A percentile compares a stretch with the other conserved stretches of the same genome.
Conservation (phyloP, 768 basidiomycete species). For the Lentinula aciculospora region DNA sequence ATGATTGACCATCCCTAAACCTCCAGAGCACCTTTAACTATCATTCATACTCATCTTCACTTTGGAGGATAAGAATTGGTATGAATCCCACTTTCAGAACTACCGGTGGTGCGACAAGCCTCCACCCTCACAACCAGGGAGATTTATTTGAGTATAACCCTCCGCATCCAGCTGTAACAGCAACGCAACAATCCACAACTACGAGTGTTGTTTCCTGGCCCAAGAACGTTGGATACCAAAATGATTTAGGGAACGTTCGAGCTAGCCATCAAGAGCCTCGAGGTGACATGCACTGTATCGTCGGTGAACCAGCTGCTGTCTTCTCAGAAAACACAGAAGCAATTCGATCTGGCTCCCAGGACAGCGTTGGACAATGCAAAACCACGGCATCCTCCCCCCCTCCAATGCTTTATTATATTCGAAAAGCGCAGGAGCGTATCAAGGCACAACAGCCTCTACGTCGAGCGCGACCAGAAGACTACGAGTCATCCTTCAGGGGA, state of each 20-base stretch:
- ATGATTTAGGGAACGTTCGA: not conserved
- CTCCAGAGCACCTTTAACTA: not conserved
- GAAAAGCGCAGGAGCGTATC: not conserved
- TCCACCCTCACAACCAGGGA: not conserved
- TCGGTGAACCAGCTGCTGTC: no score
- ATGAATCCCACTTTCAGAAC: not conserved
- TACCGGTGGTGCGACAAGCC: not conserved
- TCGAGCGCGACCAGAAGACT: not conserved
- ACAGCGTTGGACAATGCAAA: not conserved
- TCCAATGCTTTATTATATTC: not conserved
- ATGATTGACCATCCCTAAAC: no score
- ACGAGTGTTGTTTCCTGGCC: not conserved
- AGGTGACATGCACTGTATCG: not conserved
- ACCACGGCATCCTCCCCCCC: not conserved
- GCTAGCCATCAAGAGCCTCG: not conserved
- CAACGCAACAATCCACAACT: not conserved
- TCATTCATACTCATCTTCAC: not conserved
- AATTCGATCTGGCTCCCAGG: not conserved
- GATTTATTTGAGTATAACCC: not conserved
- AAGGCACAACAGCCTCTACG: not conserved
- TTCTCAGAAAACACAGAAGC: not conserved
- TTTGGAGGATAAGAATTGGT: no score
- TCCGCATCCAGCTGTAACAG: not conserved
- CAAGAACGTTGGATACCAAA: not conserved
- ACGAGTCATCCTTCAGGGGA: no score